These are phyloP conservation scores for Hygrophoropsis aurantiaca DNA, from an alignment of 768 basidiomycete genomes.

Conservation along the genomic window DNA sequence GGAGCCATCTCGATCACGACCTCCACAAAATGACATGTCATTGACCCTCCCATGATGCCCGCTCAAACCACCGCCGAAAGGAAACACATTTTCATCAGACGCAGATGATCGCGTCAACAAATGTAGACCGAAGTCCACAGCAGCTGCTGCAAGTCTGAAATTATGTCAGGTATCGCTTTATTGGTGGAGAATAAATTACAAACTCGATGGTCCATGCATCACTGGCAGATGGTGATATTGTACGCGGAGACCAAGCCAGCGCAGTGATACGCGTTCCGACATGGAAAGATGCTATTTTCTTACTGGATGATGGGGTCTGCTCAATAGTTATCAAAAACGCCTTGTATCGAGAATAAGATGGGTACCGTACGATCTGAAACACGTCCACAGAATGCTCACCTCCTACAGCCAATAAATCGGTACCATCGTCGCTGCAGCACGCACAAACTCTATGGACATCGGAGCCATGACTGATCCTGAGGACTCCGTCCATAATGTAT, in stretches of 20 bases:
- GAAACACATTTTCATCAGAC: constrained; percentile 52
- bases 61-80: constrained; percentile 78
- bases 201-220: constrained; percentile 77
- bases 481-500: constrained; percentile 56
- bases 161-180: constrained; percentile 8
- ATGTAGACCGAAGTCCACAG: constrained; percentile 68
- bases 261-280: constrained; percentile 71
- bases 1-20: constrained; percentile 61
- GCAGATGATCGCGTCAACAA: constrained; percentile 58
- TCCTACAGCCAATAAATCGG: constrained; percentile 71
- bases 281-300: constrained; percentile 67
- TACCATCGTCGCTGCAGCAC: constrained; percentile 59
- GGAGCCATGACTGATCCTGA: constrained; percentile 58
- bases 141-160: constrained; percentile 64
- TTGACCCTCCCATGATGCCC: constrained; percentile 80
- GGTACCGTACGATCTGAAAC: constrained; percentile 54
- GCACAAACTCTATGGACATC: constrained; percentile 63
- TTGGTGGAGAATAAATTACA: constrained; percentile 18
- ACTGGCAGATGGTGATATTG: constrained; percentile 62
- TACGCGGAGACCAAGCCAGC: constrained; percentile 73
- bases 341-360: constrained; percentile 3
- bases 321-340: constrained; percentile 9
- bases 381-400: constrained; percentile 74
- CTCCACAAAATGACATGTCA: constrained; percentile 80
- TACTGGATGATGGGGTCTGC: constrained; percentile 44